Evolutionary conservation across 1,139 yeast species (phyloP).

Genomic region (Debaryomyces psychrophilus): DNA sequence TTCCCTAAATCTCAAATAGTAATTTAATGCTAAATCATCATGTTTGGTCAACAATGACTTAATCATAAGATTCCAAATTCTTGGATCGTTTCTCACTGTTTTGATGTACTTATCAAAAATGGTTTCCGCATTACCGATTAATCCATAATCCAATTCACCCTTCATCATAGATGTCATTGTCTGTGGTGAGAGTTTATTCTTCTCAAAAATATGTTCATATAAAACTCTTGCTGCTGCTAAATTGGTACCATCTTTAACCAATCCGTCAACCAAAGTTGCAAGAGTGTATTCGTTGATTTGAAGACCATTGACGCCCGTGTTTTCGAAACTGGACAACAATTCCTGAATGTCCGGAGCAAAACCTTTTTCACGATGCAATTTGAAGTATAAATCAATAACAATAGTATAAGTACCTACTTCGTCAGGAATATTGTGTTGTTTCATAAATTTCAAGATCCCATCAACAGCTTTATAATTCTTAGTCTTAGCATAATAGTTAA

Average conservation of each 20-base stretch:
- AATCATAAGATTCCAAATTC: constrained; percentile 65
- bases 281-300: constrained; percentile 48
- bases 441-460: constrained; percentile 44
- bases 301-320: constrained; percentile 40
- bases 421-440: constrained; percentile 47
- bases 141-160: constrained; percentile 58
- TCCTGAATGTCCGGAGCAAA: constrained; percentile 44
- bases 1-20: constrained; percentile 36
- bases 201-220: constrained; percentile 44
- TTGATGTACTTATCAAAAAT: constrained; percentile 50
- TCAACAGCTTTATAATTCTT: constrained; percentile 43
- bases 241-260: constrained; percentile 51
- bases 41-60: constrained; percentile 45
- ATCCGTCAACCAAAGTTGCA: constrained; percentile 59
- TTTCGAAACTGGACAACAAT: constrained; percentile 47
- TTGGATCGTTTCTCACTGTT: constrained; percentile 33
- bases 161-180: constrained; percentile 61
- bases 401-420: constrained; percentile 71
- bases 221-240: constrained; percentile 56
- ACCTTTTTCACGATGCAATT: constrained; percentile 47
- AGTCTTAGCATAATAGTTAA: constrained; percentile 33
- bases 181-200: constrained; percentile 34
- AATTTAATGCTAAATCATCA: constrained; percentile 42
- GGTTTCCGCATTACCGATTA: constrained; percentile 47
- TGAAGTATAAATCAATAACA: constrained; percentile 59